Percentiles rank a stretch among this genome's conserved stretches.
Evolutionary conservation across 345 rosid species (phyloP).

Genomic region (Melaleuca alternifolia): DNA sequence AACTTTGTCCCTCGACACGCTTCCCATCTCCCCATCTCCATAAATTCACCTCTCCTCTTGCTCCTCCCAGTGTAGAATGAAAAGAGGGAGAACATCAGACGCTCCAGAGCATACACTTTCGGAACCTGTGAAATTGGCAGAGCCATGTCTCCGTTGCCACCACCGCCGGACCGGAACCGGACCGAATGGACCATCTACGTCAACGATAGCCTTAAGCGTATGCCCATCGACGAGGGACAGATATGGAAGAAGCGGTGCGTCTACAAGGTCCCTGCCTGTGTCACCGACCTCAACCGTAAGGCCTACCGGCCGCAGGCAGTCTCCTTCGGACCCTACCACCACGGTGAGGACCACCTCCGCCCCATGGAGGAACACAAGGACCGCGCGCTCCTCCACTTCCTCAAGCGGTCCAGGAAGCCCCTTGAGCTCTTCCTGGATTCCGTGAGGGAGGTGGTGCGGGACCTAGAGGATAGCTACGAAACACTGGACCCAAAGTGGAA

Average conservation of each 20-base stretch:
- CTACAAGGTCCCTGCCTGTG: conserved; percentile 19
- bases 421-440: conserved; percentile 1
- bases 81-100: background rate
- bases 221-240: background rate
- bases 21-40: background rate
- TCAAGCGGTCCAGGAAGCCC: conserved; percentile 15
- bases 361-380: conserved; percentile 22
- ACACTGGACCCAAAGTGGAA: background rate
- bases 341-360: background rate
- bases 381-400: conserved; percentile 11
- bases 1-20: background rate
- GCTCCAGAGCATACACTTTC: background rate
- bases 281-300: conserved; percentile 14
- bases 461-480: background rate
- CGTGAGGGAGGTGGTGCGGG: background rate
- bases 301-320: conserved; percentile 16
- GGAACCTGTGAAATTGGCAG: too few species aligned
- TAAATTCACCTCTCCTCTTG: background rate
- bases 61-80: background rate
- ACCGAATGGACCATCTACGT: too few species aligned
- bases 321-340: background rate
- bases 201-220: too few species aligned
- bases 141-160: background rate
- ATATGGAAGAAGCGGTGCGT: conserved; percentile 26
- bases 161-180: background rate